A percentile compares a stretch with the other conserved stretches of the same genome.
Evolutionary conservation across 2,329 filamentous ascomycete species (phyloP).

Genomic region (Fusarium devonianum): DNA sequence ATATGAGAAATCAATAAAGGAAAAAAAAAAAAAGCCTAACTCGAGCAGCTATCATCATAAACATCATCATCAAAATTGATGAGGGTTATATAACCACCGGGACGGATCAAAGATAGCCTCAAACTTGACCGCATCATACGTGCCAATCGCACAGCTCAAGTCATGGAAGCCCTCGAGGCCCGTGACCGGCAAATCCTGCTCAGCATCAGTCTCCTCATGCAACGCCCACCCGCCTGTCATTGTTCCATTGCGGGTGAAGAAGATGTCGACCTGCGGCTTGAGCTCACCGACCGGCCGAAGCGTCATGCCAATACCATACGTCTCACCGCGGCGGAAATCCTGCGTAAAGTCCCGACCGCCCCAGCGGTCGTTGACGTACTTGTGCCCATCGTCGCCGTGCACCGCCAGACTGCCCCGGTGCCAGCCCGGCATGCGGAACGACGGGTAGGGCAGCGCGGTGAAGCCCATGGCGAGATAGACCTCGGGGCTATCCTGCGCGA

Average conservation of each 20-base stretch:
- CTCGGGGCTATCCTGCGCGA: slow-evolving; percentile 56
- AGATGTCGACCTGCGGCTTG: slow-evolving; percentile 52
- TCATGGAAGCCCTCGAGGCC: slow-evolving; percentile 77
- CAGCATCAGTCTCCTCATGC: slow-evolving; percentile 74
- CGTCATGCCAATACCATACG: slow-evolving; percentile 75
- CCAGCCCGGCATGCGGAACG: slow-evolving; percentile 82
- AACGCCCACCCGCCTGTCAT: slow-evolving; percentile 71
- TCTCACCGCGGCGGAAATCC: slow-evolving; percentile 70
- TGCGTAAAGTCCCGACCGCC: slow-evolving; percentile 74
- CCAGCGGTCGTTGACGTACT: slow-evolving; percentile 77
- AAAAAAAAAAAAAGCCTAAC: neutral
- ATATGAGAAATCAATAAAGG: too few relatives aligned
- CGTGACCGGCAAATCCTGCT: slow-evolving; percentile 66
- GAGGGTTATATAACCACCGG: slow-evolving; percentile 62
- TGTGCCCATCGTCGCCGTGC: slow-evolving; percentile 81
- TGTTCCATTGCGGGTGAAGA: slow-evolving; percentile 73
- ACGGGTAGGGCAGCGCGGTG: slow-evolving; percentile 76
- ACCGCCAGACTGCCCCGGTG: slow-evolving; percentile 77
- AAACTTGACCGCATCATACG: slow-evolving; percentile 72
- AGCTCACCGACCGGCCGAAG: slow-evolving; percentile 52
- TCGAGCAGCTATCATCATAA: neutral
- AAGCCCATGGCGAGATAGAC: slow-evolving; percentile 72
- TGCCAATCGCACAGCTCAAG: slow-evolving; percentile 73
- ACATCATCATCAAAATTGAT: slow-evolving; percentile 22
- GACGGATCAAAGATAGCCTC: slow-evolving; percentile 69